Evolutionary conservation across 164 flowering plant genomes (phyloP), one percentile per base, ranked within the genome.

Genomic region (Annona squamosa): DNA sequence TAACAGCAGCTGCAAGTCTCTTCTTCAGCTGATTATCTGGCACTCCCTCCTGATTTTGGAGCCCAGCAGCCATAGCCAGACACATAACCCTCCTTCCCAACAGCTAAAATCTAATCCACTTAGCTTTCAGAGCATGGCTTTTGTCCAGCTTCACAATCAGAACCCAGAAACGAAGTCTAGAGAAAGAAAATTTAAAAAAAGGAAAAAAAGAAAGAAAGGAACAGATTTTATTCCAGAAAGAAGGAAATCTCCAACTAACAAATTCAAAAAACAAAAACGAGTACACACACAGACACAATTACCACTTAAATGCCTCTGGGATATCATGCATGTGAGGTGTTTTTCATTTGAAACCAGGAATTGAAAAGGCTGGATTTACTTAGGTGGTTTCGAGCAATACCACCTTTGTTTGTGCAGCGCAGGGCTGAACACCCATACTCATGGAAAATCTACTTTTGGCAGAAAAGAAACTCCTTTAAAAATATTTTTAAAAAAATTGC

Each of bases 1-100:
- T 86, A 77, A 92, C 90, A 80, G 93, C 91, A 68, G 86, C 77
- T 77, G 93, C 91, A 75, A 94, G 93, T 81, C 84, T 87, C 76
- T 84, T 84, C 74, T 83, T 89, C n/a, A 87, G 68, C 37, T 73
- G 82, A 46, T 72, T 71, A 74, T 72, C 78, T 69, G 76, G 74
- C 61, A 74, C 75, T 59, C 73, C 77, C 47, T 76, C 81, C 66
- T 76, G 82, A 73, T 71, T 81, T 73, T 80, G 85, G 63, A 77
- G 77, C 44, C 71, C 82, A 82, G 70, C 72, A 76, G 82, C 90
- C 87, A 86, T 89, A 19, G 65, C 82, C 71, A 59, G 73, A 68
- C 76, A 59, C 74, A 18, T 47, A 63, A 71, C 26, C 48, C 7
- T 57, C 44, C 43, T 44, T 43, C n/a, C 67, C 18, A 26, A 44